Evolutionary conservation across 116 monocot genomes (phyloP).

Genomic region (Dioscorea cayenensis): DNA sequence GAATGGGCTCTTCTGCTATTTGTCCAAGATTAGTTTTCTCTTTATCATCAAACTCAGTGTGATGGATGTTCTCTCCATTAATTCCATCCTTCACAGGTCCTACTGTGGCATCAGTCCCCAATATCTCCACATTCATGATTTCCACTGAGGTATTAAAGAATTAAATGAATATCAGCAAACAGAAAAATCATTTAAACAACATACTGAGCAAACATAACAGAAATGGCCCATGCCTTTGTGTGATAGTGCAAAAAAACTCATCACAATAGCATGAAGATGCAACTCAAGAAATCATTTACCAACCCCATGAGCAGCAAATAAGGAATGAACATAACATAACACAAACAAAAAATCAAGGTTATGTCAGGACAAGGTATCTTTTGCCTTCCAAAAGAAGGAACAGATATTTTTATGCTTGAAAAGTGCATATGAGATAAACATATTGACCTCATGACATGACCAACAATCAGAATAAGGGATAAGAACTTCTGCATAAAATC

Average conservation of each 20-base stretch:
- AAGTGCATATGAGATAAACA: no score
- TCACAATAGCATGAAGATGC: background rate
- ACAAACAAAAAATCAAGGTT: background rate
- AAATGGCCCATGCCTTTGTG: background rate
- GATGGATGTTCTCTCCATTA: constrained; percentile 21
- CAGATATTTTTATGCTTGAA: no score
- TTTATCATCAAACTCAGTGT: constrained; percentile 21
- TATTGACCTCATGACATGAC: no score
- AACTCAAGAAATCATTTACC: background rate
- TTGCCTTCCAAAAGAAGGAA: no score
- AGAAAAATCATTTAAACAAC: background rate
- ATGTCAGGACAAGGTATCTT: no score
- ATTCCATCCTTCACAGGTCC: constrained; percentile 18
- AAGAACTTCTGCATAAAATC: no score
- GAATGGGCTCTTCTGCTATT: constrained; percentile 31
- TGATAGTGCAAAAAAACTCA: background rate
- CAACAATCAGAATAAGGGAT: no score
- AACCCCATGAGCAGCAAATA: background rate
- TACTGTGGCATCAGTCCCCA: constrained; percentile 20
- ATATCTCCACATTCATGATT: constrained; percentile 55
- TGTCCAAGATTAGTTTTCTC: constrained; percentile 10
- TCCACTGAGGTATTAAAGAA: background rate
- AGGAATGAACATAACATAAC: no score
- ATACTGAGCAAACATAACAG: background rate
- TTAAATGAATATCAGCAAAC: background rate